phyloP scores from a whole-genome alignment of 768 basidiomycete genomes.

The Heimioporus sp. region DNA sequence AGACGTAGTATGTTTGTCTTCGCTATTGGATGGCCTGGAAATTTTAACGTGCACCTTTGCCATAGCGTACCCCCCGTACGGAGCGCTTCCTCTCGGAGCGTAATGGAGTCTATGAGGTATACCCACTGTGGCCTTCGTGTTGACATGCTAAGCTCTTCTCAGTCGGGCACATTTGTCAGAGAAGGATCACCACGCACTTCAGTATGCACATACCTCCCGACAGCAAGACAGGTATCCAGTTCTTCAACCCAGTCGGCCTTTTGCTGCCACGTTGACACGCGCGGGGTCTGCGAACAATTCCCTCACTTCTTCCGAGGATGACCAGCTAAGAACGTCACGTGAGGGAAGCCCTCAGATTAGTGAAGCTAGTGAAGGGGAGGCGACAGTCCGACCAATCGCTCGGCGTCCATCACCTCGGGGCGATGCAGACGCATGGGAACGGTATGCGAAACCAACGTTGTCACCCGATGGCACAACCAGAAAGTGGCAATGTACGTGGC shows the following conservation, averaged over 20 bases:
- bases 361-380: constrained; percentile 29
- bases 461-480: constrained; percentile 33
- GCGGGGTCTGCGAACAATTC: constrained; percentile 17
- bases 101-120: constrained; percentile 30
- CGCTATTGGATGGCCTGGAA: background rate
- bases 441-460: constrained; percentile 32
- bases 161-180: constrained; percentile 25
- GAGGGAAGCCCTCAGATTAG: constrained; percentile 31
- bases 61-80: constrained; percentile 15
- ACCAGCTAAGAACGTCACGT: constrained; percentile 27
- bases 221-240: constrained; percentile 10
- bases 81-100: constrained; percentile 13
- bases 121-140: background rate
- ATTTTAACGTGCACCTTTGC: constrained; percentile 11
- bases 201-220: constrained; percentile 9
- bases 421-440: constrained; percentile 33
- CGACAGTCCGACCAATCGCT: constrained; percentile 10
- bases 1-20: constrained; percentile 21
- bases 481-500: constrained; percentile 44
- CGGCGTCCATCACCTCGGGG: constrained; percentile 27
- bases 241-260: constrained; percentile 7
- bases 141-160: constrained; percentile 8
- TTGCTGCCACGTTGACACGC: constrained; percentile 8
- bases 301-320: constrained; percentile 28
- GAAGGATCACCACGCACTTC: constrained; percentile 8